Conservation (phyloP, 306 rosid genomes). For the Glycine soja region DNA sequence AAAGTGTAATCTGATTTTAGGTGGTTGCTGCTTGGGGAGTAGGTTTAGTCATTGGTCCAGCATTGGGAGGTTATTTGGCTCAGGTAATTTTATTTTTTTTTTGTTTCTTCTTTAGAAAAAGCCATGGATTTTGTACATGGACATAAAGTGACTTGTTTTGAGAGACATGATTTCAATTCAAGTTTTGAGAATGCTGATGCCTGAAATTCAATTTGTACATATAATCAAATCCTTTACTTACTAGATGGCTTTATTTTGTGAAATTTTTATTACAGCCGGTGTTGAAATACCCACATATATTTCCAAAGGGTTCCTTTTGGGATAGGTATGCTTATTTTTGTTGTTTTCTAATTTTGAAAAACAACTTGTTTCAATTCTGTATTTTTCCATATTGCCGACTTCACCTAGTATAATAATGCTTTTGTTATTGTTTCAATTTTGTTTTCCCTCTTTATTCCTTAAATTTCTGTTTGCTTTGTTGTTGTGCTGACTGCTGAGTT, state of each 20-base stretch:
- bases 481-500: constrained; percentile 14
- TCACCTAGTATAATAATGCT: no score
- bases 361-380: background rate
- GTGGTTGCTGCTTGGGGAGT: constrained; percentile 82
- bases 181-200: background rate
- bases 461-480: background rate
- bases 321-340: constrained; percentile 66
- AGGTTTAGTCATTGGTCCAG: constrained; percentile 85
- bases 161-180: constrained; percentile 3
- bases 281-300: constrained; percentile 71
- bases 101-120: background rate
- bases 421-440: background rate
- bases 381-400: no score
- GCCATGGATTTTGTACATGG: no score
- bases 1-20: constrained; percentile 53
- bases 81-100: constrained; percentile 57
- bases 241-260: constrained; percentile 23
- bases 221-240: background rate
- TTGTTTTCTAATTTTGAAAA: background rate
- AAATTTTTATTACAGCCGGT: constrained; percentile 66
- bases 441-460: background rate
- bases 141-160: background rate
- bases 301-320: constrained; percentile 69
- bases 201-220: background rate
- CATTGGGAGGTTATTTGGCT: constrained; percentile 86